Percentiles rank a stretch among this genome's conserved stretches.
Evolutionary conservation across 352 stramenopile species (phyloP).

Genomic region (Pythium sp.): DNA sequence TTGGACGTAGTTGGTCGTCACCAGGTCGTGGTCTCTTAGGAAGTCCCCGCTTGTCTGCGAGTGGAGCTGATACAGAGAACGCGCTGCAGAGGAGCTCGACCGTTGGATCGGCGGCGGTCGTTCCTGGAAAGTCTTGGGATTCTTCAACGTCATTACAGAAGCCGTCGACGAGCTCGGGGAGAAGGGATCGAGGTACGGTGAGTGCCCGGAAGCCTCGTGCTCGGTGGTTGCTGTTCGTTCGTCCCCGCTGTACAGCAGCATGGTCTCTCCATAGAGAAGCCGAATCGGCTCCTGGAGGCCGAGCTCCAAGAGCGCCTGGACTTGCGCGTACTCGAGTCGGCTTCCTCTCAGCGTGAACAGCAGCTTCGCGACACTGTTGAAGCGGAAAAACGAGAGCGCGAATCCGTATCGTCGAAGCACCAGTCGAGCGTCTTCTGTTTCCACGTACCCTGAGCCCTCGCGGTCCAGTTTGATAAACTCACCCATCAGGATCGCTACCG

Average conservation of each 20-base stretch:
- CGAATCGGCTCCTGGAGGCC: slow-evolving; percentile 6
- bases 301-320: slow-evolving; percentile 6
- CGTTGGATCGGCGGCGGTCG: neutral
- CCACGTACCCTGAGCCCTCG: slow-evolving; percentile 6
- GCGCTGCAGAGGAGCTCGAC: neutral
- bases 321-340: slow-evolving; percentile 6
- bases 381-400: slow-evolving; percentile 17
- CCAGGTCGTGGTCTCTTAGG: neutral
- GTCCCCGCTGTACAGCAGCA: slow-evolving; percentile 1
- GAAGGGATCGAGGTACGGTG: neutral
- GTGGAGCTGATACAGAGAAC: slow-evolving; percentile 5
- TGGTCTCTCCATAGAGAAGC: slow-evolving; percentile 1
- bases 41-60: neutral
- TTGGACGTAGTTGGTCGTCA: slow-evolving; percentile 2
- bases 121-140: neutral
- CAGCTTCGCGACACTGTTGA: slow-evolving; percentile 19
- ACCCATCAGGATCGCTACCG: neutral
- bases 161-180: neutral
- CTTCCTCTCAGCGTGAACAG: slow-evolving; percentile 12
- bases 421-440: slow-evolving; percentile 13
- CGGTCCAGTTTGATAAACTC: neutral
- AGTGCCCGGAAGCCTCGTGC: neutral
- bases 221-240: neutral
- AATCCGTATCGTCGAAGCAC: slow-evolving; percentile 10
- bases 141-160: neutral